Percentiles rank a stretch among this genome's conserved stretches.
Conservation (phyloP, 345 rosid genomes). For the Eucalyptus polyanthemos region DNA sequence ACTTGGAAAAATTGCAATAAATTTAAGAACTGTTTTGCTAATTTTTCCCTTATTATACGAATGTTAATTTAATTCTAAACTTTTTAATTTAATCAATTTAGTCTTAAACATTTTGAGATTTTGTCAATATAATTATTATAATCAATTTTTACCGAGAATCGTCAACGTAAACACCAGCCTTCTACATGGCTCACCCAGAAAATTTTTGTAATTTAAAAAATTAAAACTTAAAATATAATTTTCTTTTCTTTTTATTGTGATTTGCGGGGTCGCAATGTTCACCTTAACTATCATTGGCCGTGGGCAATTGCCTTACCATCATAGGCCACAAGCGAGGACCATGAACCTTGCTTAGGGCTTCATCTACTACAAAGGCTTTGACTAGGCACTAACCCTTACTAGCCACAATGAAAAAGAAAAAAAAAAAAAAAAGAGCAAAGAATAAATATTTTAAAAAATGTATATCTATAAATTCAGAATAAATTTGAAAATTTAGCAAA, state of each 20-base stretch:
- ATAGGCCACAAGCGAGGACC: no score
- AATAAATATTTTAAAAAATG: not conserved
- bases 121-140: not conserved
- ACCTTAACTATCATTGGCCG: not conserved
- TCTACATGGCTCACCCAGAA: not conserved
- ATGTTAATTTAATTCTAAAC: no score
- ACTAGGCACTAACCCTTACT: no score
- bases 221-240: no score
- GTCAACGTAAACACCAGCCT: not conserved
- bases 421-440: not conserved
- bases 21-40: no score
- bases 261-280: rapidly evolving
- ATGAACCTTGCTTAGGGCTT: no score
- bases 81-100: not conserved
- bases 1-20: no score
- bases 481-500: not conserved
- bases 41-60: no score
- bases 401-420: not conserved
- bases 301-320: no score
- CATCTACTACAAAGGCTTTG: no score
- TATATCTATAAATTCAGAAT: not conserved
- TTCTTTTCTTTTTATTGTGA: no score
- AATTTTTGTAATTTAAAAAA: not conserved
- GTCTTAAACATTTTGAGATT: rapidly evolving
- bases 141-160: not conserved